These are phyloP conservation scores for Ophioceras dolichostomum DNA, from an alignment of 2,329 filamentous ascomycete species.

Conservation along the genomic window DNA sequence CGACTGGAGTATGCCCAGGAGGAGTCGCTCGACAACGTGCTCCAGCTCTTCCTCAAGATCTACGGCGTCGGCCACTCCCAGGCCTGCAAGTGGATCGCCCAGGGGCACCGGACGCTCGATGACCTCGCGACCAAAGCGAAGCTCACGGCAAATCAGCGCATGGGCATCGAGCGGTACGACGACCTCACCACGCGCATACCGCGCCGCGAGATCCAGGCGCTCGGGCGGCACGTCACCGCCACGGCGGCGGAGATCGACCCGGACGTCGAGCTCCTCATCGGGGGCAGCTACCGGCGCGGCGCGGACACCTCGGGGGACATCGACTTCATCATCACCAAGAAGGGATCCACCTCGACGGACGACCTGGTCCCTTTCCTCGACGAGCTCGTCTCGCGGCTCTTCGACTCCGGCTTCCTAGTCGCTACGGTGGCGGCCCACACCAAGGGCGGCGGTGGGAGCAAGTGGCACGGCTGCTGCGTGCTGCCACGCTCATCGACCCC, in stretches of 20 bases:
- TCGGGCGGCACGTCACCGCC: slow-evolving; percentile 51
- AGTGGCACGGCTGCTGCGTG: slow-evolving; percentile 81
- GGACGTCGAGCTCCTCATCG: slow-evolving; percentile 57
- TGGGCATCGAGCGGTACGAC: slow-evolving; percentile 69
- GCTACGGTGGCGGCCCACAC: slow-evolving; percentile 46
- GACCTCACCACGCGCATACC: slow-evolving; percentile 74
- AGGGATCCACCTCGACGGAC: slow-evolving; percentile 34
- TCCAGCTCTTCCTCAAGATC: slow-evolving; percentile 62
- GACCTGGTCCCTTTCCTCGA: slow-evolving; percentile 53
- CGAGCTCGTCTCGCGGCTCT: slow-evolving; percentile 49
- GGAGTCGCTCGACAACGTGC: slow-evolving; percentile 51
- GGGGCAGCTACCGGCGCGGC: slow-evolving; percentile 78
- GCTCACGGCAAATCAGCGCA: slow-evolving; percentile 55
- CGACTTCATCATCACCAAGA: slow-evolving; percentile 70
- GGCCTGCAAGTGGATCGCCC: slow-evolving; percentile 63
- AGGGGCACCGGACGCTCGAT: slow-evolving; percentile 62
- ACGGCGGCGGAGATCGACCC: slow-evolving; percentile 49
- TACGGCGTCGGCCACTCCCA: slow-evolving; percentile 65
- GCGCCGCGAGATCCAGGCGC: slow-evolving; percentile 57
- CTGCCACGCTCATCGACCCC: slow-evolving; percentile 33
- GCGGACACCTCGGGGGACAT: slow-evolving; percentile 66
- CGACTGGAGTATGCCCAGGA: slow-evolving; percentile 58
- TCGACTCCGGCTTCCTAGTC: slow-evolving; percentile 52
- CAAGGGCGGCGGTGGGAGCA: slow-evolving; percentile 42
- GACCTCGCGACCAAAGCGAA: slow-evolving; percentile 52